These are phyloP conservation scores for Tolypocladium guangdongense DNA, from an alignment of 2,329 filamentous ascomycete species.

Conservation along the genomic window DNA sequence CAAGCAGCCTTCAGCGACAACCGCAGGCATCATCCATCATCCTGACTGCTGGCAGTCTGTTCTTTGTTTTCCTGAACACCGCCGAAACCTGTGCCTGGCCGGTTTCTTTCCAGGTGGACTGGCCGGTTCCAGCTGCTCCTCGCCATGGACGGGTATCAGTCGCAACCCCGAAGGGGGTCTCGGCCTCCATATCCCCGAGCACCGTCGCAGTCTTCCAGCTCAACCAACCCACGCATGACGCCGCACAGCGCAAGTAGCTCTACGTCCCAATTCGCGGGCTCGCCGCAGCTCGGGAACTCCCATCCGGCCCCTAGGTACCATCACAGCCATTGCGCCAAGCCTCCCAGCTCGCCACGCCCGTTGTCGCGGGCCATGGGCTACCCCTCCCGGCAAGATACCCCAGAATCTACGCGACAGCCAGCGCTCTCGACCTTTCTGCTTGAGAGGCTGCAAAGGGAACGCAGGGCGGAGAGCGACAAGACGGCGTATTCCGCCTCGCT, in stretches of 20 bases:
- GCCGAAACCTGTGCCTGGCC: background rate
- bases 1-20: background rate
- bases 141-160: constrained; percentile 19
- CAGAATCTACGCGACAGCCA: constrained; percentile 27
- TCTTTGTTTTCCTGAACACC: background rate
- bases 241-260: constrained; percentile 31
- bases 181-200: constrained; percentile 27
- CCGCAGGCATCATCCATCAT: background rate
- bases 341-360: constrained; percentile 22
- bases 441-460: constrained; percentile 41
- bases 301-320: constrained; percentile 29
- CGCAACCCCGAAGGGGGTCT: constrained; percentile 14
- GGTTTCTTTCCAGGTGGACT: background rate
- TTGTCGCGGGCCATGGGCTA: constrained; percentile 28
- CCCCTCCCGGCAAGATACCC: constrained; percentile 29
- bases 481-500: constrained; percentile 19
- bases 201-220: constrained; percentile 35
- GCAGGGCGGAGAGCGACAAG: constrained; percentile 37
- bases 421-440: constrained; percentile 42
- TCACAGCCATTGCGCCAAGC: constrained; percentile 25
- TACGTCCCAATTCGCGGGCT: constrained; percentile 26
- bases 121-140: background rate
- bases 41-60: background rate
- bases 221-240: constrained; percentile 27
- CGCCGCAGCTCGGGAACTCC: constrained; percentile 22